Evolutionary conservation across 1,284 basidiomycete genomes (phyloP), one percentile per base, ranked within the genome.

Genomic region (Cryptococcus sp.): DNA sequence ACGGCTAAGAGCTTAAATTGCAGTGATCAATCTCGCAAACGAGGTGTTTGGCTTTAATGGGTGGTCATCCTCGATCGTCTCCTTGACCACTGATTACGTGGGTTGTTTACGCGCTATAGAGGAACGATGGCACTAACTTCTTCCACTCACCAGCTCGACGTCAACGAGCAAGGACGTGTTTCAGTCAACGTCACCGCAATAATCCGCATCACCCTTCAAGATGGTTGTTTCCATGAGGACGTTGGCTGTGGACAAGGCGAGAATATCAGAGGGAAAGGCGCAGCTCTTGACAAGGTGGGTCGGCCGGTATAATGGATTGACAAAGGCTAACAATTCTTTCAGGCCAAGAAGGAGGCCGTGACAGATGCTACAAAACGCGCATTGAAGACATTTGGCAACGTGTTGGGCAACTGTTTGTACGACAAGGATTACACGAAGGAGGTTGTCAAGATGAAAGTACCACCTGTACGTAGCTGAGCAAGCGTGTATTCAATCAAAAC

Each of bases 21-120:
- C 52, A 80, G 87, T 92, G 38, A 93, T 97, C 76, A 93, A 92
- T 69, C 83, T 99, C 23, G 95, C 95, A 1, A 99, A 99, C 76
- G 94, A 99, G 69, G 90, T 99, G 40, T 99, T 99, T 80, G 95
- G 95, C 1, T 97, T 93, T 81, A 94, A 98, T 65, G 96, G 96
- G 11, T 99, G 95, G 95, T 92, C 88, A 53, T 91, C 93, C 2
- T 90, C 81, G 55, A 84, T 98, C 50, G 85, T 90, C 56, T 88
- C 80, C 51, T 79, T 97, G 45, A 87, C 87, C 17, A 89, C 89
- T 5, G 84, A 85, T 68, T 86, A 79, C 70, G 83, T 84, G 52
- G 61, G 81, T 66, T 39, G 15, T 23, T 31, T 20, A 13, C 27
- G 40, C 1, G 1, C 31, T 17, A n/a, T 40, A 3, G 2, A 50